Evolutionary conservation across 805 yeast genomes (phyloP).

Genomic region (Cyberlindnera americana): DNA sequence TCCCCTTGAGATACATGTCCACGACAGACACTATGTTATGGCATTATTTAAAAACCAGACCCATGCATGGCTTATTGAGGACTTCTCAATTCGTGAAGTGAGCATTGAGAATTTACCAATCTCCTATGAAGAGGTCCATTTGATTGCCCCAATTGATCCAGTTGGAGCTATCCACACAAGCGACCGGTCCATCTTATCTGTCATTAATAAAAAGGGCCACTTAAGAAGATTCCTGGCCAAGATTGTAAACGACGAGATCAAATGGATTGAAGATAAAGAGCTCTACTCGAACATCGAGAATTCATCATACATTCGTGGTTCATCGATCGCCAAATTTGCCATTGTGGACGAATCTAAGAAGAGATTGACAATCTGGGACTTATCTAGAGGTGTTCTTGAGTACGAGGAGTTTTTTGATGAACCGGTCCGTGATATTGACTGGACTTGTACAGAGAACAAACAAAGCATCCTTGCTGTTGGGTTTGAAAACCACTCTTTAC

Average conservation of each 20-base stretch:
- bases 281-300: constrained; percentile 54
- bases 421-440: constrained; percentile 69
- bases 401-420: constrained; percentile 43
- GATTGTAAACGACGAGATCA: constrained; percentile 30
- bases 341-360: constrained; percentile 54
- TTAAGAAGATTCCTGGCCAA: constrained; percentile 45
- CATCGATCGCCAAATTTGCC: constrained; percentile 74
- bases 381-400: constrained; percentile 62
- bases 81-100: constrained; percentile 28
- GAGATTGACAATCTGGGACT: constrained; percentile 75
- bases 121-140: constrained; percentile 34
- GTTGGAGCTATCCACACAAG: constrained; percentile 40
- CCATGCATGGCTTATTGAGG: constrained; percentile 38
- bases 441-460: constrained; percentile 69
- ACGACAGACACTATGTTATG: constrained; percentile 42
- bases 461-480: constrained; percentile 82
- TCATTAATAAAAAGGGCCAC: constrained; percentile 51
- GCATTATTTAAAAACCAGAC: constrained; percentile 43
- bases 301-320: constrained; percentile 60
- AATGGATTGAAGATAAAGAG: constrained; percentile 50
- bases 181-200: constrained; percentile 46
- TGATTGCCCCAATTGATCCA: constrained; percentile 64
- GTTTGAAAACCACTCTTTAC: constrained; percentile 54
- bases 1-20: constrained; percentile 32
- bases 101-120: constrained; percentile 39